These are phyloP conservation scores for Neonectria faginata DNA, from an alignment of 2,329 filamentous ascomycete genomes.

Conservation along the genomic window DNA sequence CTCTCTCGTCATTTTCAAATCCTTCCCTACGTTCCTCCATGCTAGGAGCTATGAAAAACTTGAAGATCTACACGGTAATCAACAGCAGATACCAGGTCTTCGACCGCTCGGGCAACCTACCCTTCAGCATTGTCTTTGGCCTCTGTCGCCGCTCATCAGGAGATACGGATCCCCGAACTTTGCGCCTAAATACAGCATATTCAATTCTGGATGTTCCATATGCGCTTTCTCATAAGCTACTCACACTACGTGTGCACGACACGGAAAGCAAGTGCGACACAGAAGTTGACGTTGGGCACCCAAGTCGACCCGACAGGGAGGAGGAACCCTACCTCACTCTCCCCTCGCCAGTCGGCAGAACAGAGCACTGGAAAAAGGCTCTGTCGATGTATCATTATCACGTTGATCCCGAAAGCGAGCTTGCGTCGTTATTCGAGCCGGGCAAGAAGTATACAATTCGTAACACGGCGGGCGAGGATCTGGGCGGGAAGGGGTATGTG, in stretches of 20 bases:
- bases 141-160: constrained; percentile 26
- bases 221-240: constrained; percentile 19
- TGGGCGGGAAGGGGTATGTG: not conserved
- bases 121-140: constrained; percentile 27
- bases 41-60: not conserved
- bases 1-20: not conserved
- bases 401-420: not conserved
- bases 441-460: not conserved
- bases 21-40: not conserved
- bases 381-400: constrained; percentile 16
- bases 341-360: constrained; percentile 23
- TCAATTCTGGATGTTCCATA: constrained; percentile 26
- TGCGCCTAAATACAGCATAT: constrained; percentile 7
- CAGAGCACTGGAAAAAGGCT: constrained; percentile 11
- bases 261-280: not conserved
- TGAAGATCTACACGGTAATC: constrained; percentile 11
- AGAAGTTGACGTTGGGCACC: not conserved
- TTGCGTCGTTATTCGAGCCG: not conserved
- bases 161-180: constrained; percentile 16
- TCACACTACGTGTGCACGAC: constrained; percentile 15
- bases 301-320: not conserved
- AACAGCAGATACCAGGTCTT: constrained; percentile 22
- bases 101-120: constrained; percentile 21
- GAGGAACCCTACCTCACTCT: constrained; percentile 16
- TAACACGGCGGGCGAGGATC: not conserved